Evolutionary conservation across 495 filamentous ascomycete species (phyloP).

Genomic region (Saxispiralis lemnorum): DNA sequence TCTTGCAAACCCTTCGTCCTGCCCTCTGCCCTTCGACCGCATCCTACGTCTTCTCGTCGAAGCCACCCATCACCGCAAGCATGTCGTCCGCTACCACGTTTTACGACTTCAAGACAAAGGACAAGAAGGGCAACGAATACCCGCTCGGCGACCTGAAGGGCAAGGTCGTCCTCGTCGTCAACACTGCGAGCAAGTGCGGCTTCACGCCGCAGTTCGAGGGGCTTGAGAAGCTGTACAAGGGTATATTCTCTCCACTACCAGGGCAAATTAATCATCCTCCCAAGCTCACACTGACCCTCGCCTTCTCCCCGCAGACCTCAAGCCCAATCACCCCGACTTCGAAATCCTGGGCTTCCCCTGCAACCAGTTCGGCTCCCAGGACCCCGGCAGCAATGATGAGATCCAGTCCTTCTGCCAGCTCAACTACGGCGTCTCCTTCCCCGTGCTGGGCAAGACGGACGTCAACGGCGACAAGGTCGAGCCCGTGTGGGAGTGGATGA

Average conservation of each 20-base stretch:
- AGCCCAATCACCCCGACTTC: slow-evolving; percentile 52
- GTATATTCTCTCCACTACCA: background rate
- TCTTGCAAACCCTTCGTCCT: no score
- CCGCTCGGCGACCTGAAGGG: slow-evolving; percentile 51
- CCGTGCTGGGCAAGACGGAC: slow-evolving; percentile 75
- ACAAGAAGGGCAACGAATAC: slow-evolving; percentile 51
- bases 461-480: slow-evolving; percentile 75
- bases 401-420: slow-evolving; percentile 83
- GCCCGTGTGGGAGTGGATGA: slow-evolving; percentile 77
- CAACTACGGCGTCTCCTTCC: slow-evolving; percentile 93
- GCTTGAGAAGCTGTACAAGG: slow-evolving; percentile 80
- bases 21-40: no score
- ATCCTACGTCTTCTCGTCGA: no score
- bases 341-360: slow-evolving; percentile 87
- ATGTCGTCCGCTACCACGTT: slow-evolving; percentile 84
- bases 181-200: slow-evolving; percentile 97
- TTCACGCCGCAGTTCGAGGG: slow-evolving; percentile 93
- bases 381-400: slow-evolving; percentile 73
- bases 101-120: slow-evolving; percentile 73
- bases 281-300: background rate
- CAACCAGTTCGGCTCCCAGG: slow-evolving; percentile 90
- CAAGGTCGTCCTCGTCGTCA: slow-evolving; percentile 91
- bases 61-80: slow-evolving; percentile 17
- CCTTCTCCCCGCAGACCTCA: slow-evolving; percentile 28
- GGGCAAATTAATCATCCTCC: background rate